Evolutionary conservation across 495 filamentous ascomycete species (phyloP).

Genomic region (Collariella sp.): DNA sequence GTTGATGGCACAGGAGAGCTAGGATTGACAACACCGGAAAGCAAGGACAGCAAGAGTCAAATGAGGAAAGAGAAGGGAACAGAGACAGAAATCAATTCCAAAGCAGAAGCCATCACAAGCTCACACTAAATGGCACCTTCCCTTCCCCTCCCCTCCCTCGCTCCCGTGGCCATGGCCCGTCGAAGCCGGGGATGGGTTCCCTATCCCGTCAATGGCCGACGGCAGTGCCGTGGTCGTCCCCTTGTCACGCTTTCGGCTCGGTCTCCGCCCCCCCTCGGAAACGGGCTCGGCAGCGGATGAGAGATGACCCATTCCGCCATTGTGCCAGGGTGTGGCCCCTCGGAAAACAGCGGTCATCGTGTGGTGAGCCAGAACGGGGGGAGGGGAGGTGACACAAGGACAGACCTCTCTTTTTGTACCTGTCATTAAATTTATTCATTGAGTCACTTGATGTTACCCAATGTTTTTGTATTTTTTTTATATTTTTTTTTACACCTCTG

Average conservation of each 20-base stretch:
- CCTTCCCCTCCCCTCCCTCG: background rate
- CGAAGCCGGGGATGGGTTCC: background rate
- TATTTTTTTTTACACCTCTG: no score
- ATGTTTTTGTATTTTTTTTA: no score
- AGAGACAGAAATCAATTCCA: background rate
- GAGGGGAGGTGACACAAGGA: no score
- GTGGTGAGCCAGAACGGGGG: no score
- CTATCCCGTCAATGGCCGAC: constrained; percentile 23
- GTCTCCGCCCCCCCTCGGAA: constrained; percentile 26
- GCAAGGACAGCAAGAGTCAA: constrained; percentile 1
- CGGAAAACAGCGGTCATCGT: constrained; percentile 17
- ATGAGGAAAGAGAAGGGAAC: constrained; percentile 1
- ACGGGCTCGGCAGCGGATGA: constrained; percentile 22
- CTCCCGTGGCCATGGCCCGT: background rate
- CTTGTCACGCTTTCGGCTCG: constrained; percentile 11
- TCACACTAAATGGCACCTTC: background rate
- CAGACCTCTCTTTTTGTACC: no score
- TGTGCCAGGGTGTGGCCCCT: background rate
- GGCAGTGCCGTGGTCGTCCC: constrained; percentile 21
- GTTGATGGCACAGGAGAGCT: background rate
- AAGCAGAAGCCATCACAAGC: background rate
- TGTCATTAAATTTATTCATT: no score
- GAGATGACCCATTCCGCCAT: constrained; percentile 13
- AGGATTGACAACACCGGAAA: background rate
- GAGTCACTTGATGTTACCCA: no score